phyloP scores from a whole-genome alignment of 306 rosid species.

The Leucaena leucocephala region DNA sequence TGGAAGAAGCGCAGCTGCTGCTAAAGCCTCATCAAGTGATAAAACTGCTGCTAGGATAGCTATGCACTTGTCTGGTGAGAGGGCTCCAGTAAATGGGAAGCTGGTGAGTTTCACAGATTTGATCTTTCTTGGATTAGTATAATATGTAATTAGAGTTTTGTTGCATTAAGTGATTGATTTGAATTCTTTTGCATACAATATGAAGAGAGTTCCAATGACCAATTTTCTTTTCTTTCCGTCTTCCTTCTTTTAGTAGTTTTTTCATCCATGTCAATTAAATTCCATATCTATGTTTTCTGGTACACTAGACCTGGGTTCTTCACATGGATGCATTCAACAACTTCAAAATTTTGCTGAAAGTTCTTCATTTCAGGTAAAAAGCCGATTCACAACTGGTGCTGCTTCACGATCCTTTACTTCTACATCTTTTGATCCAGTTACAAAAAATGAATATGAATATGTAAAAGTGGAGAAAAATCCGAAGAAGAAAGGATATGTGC shows the following conservation, averaged over 20 bases:
- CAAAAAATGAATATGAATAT: slow-evolving; percentile 87
- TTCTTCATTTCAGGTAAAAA: slow-evolving; percentile 71
- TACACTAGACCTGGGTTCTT: not conserved
- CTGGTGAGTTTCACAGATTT: slow-evolving; percentile 59
- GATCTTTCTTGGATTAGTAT: not conserved
- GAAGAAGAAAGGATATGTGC: slow-evolving; percentile 90
- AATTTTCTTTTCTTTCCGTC: not conserved
- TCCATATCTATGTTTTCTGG: not conserved
- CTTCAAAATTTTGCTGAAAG: slow-evolving; percentile 27
- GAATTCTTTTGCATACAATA: not conserved
- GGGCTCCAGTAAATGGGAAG: slow-evolving; percentile 89
- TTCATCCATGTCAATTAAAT: not conserved
- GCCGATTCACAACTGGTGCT: slow-evolving; percentile 93
- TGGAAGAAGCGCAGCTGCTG: slow-evolving; percentile 97
- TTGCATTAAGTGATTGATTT: slow-evolving; percentile 33
- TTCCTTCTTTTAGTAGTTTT: not conserved
- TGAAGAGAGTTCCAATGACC: slow-evolving; percentile 9
- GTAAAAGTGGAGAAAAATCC: slow-evolving; percentile 97
- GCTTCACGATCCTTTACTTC: slow-evolving; percentile 97
- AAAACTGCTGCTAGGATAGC: slow-evolving; percentile 98
- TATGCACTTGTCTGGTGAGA: slow-evolving; percentile 93
- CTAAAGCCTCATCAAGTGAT: slow-evolving; percentile 84
- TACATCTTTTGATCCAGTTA: slow-evolving; percentile 87
- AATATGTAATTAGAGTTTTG: slow-evolving; percentile 3
- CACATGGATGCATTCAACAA: slow-evolving; percentile 3